A percentile compares a stretch with the other conserved stretches of the same genome.
Evolutionary conservation across 2,329 filamentous ascomycete genomes (phyloP).

Genomic region (Bisporella sp.): DNA sequence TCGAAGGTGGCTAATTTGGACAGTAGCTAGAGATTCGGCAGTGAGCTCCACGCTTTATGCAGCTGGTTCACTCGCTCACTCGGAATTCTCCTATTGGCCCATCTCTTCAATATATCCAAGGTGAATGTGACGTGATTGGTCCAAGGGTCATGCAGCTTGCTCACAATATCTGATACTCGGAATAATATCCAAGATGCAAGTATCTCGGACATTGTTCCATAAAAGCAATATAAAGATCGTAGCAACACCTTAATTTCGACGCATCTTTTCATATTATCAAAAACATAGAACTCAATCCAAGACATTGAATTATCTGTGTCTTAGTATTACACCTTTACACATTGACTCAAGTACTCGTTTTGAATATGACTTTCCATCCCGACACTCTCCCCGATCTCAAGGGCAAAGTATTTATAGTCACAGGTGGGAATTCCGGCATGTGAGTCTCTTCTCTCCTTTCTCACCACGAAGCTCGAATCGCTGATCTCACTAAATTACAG

Average conservation of each 20-base stretch:
- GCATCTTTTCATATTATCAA: slow-evolving; percentile 11
- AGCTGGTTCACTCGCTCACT: too few species aligned
- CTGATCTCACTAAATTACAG: slow-evolving; percentile 12
- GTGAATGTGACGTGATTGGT: too few species aligned
- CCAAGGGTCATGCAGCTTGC: slow-evolving; percentile 7
- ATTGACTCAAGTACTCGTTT: slow-evolving; percentile 10
- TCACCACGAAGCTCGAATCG: slow-evolving; percentile 4
- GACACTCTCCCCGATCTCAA: slow-evolving; percentile 35
- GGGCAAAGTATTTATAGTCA: slow-evolving; percentile 38
- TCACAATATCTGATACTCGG: slow-evolving; percentile 8
- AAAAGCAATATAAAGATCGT: slow-evolving; percentile 21
- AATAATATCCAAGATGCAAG: slow-evolving; percentile 7
- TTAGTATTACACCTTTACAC: slow-evolving; percentile 7
- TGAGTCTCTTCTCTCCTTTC: slow-evolving; percentile 22
- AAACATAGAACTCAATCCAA: slow-evolving; percentile 13
- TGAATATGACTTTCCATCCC: slow-evolving; percentile 32
- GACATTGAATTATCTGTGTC: slow-evolving; percentile 1
- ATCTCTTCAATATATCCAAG: too few species aligned
- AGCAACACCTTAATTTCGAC: slow-evolving; percentile 11
- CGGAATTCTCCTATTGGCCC: too few species aligned
- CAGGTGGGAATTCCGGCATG: slow-evolving; percentile 39
- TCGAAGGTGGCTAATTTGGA: too few species aligned
- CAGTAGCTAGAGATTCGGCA: too few species aligned
- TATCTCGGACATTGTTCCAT: slow-evolving; percentile 11
- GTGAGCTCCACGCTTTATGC: too few species aligned